Percentiles rank a stretch among this genome's conserved stretches.
Conservation (phyloP, 2,329 filamentous ascomycete genomes). For the Pestalotiopsis fici region DNA sequence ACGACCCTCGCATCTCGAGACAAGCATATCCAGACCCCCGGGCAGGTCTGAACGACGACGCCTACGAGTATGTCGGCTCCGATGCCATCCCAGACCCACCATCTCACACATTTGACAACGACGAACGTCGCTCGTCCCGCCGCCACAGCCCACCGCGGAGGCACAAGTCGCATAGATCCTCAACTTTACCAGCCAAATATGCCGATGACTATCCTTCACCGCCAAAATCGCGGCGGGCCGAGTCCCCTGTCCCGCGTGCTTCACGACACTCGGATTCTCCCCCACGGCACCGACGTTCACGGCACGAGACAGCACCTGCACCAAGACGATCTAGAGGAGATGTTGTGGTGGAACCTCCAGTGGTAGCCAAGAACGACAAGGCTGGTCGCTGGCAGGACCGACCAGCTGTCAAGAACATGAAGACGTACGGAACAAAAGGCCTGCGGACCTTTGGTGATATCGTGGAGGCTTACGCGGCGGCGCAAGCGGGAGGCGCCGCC, state of each 20-base stretch:
- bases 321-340: neutral
- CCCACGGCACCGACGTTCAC: neutral
- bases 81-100: conserved; percentile 13
- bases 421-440: conserved; percentile 25
- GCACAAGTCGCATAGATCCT: neutral
- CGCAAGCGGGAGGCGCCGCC: conserved; percentile 15
- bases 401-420: conserved; percentile 24
- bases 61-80: conserved; percentile 12
- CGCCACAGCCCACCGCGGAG: neutral
- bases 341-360: conserved; percentile 20
- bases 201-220: neutral
- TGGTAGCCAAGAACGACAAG: conserved; percentile 34
- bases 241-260: conserved; percentile 2
- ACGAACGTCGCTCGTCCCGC: neutral
- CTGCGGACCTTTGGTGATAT: conserved; percentile 27
- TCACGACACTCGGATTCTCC: neutral
- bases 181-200: conserved; percentile 3
- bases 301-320: neutral
- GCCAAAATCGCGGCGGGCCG: conserved; percentile 26
- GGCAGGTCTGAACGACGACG: conserved; percentile 4
- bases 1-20: conserved; percentile 9
- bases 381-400: conserved; percentile 16
- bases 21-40: conserved; percentile 11
- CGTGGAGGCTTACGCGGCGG: conserved; percentile 27
- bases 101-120: conserved; percentile 7